Evolutionary conservation across 192 early-diverging fungal genomes (phyloP), one percentile per base, ranked within the genome.

Genomic region (Coemansia sp.): DNA sequence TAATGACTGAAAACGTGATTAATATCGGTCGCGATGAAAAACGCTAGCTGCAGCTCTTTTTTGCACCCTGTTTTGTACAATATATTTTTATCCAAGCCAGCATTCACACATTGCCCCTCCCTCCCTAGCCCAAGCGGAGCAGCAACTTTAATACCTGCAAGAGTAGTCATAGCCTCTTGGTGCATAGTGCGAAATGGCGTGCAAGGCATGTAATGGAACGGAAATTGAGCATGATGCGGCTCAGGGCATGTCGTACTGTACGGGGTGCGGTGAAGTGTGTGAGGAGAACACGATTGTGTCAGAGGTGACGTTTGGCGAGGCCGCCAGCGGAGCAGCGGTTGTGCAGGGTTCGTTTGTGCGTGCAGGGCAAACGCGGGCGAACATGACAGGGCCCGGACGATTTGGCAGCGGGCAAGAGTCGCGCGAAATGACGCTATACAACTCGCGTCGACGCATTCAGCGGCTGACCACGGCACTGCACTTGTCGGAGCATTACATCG

Each of bases 271-370:
- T 32, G 76, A 95, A 86, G 94, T 98, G 21, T 61, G 93, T 53
- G 94, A 97, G 79, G 93, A 98, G 68, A 94, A 94, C 74, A 86
- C 85, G 38, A 95, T 98, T 54, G 92, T 98, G 15, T 75, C 92
- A 0, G 96, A 98, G 82, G 88, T 96, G 32, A 87, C 90, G 6
- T 98, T 98, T 76, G 86, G 83, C 24, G 96, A 98, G 76, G 84
- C 85, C 7, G 69, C 91, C 23, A 89, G 87, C 51, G 96, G 96
- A n/a, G 90, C 90, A 6, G 92, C 93, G 2, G 82, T 89, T n/a
- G 74, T 89, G 11, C 86, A 88, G 62, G 90, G 90, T 49, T 84
- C 89, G 17, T 88, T 85, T 75, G 86, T 91, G 17, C 84, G 84
- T 3, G 85, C 84, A 15, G 89, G 87, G 47, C 84, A 86, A 72